Evolutionary conservation across 108 stramenopile genomes (phyloP), one percentile per base, ranked within the genome.

Genomic region (Asterionellopsis glacialis): DNA sequence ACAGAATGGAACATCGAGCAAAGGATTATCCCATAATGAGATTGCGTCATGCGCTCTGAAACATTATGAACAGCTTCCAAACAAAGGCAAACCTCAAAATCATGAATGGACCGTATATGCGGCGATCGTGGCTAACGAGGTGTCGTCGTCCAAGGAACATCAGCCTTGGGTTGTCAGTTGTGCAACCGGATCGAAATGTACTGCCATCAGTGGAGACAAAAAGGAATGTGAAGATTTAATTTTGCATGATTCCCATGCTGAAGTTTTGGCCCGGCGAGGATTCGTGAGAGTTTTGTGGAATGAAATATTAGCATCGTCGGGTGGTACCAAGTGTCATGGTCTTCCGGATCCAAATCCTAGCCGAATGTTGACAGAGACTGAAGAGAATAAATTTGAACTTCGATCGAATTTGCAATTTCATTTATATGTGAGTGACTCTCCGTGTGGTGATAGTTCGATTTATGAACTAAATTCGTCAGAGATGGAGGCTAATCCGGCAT

Each of bases 401-500:
- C 65, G 59, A 21, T 50, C 56, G 10, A 58, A 71, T 53, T 72
- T 84, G 18, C 61, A 74, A n/a, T 65, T 96, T 18, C 89, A 94
- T 70, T 67, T 96, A 58, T 96, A 94, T 74, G 77, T 95, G 38
- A 90, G 87, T 49, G 94, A 95, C 57, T 93, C 94, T 24, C 96
- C 96, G 9, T 96, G 96, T 64, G 96, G 96, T 12, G 96, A 96
- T 71, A 89, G 91, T 25, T 77, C 93, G 10, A 96, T 96, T 47
- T 96, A 96, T 71, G 45, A 71, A 57, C 60, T 84, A 5, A 33
- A 33, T 18, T 75, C 83, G 45, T 26, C 58, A 53, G 54, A 54
- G 53, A 69, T 51, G 9, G 63, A 57, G 13, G 42, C 61, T 21
- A 50, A 57, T 44, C 28, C 59, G 12, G 52, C 55, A 22, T 33